Evolutionary conservation across 108 stramenopile genomes (phyloP), one percentile per base, ranked within the genome.

Genomic region (Bacterosira constricta): DNA sequence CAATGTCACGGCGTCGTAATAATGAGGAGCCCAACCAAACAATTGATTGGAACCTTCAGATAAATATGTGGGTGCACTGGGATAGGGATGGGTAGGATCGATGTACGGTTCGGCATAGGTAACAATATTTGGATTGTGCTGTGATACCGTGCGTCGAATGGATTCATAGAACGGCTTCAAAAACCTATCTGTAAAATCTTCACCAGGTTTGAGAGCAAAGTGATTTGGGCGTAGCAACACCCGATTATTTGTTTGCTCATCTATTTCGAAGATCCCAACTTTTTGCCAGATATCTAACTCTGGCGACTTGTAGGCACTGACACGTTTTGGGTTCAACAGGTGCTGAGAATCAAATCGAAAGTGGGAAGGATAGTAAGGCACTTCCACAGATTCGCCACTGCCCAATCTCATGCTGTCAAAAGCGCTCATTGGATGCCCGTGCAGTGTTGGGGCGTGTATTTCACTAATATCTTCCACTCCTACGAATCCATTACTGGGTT

Each of bases 1-100:
- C 36, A 73, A 54, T 20, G 63, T 66, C 8, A 64, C 26, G 8
- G 51, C 72, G 37, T 73, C 72, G 56, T 73, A 73, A 23, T 32
- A 73, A 73, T 73, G 72, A 15, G 72, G 72, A 29, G 72, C 72
- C 72, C 72, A 73, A 6, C 47, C 72, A 25, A 63, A 13, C 17
- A 34, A n/a, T 8, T 55, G 11, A 34, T 54, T 62, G 29, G 31
- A 6, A 21, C 13, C 35, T 13, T 38, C 72, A 9, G 13, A 3
- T 15, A 73, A 29, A 65, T 59, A 27, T 6, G 45, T 4, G 17
- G 72, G 72, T 26, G 63, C 63, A 65, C 54, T 65, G 46, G 63
- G 49, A 32, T 53, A 37, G 4, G 72, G 72, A 20, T 47, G 18
- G 60, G 37, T 73, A 13, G 72, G 63, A 41, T 73, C 72, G 18